Evolutionary conservation across 169 alveolate genomes (phyloP), one percentile per base, ranked within the genome.

Genomic region (Eimeria acervulina): DNA sequence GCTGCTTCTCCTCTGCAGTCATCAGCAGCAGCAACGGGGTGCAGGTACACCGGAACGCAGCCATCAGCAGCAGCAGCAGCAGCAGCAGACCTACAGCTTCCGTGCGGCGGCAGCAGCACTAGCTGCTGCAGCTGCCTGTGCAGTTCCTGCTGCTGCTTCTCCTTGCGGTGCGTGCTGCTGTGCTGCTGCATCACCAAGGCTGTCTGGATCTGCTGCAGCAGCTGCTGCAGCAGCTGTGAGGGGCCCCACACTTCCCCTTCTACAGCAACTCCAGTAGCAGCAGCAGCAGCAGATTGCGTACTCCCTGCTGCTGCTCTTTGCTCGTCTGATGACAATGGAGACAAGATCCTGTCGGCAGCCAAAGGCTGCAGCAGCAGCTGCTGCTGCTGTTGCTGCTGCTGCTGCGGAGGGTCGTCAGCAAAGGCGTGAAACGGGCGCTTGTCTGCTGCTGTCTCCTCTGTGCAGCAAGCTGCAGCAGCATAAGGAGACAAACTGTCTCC

Each of bases 1-100:
- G 38, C 81, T 70, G 81, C 44, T 70, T 70, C 44, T 70, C 38
- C 21, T 7, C 42, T 31, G 44, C 38, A 36, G 26, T 70, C 81
- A 26, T 12, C 81, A 70, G 81, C 81, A 31, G 44, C 44, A 10
- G 81, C 81, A 55, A 55, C 66, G 66, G 66, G 66, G 26, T 55
- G 66, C 26, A 10, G 66, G 15, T 55, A 55, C 10, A 36, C 81
- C 21, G 38, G 28, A 70, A 70, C 21, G 38, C 42, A 28, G 38
- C 44, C 51, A 70, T 7, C 26, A 70, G 81, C 81, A 70, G 19
- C 26, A 70, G 81, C 81, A 70, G 81, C 81, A 70, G 81, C 81
- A 28, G 66, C 66, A 55, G 66, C 66, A 55, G 66, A 55, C 66
- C 66, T 55, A n/a, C 81, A 70, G 17, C 15, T 55, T 19, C 26